phyloP scores from a whole-genome alignment of 1,284 basidiomycete species.

The Marasmius tenuissimus region DNA sequence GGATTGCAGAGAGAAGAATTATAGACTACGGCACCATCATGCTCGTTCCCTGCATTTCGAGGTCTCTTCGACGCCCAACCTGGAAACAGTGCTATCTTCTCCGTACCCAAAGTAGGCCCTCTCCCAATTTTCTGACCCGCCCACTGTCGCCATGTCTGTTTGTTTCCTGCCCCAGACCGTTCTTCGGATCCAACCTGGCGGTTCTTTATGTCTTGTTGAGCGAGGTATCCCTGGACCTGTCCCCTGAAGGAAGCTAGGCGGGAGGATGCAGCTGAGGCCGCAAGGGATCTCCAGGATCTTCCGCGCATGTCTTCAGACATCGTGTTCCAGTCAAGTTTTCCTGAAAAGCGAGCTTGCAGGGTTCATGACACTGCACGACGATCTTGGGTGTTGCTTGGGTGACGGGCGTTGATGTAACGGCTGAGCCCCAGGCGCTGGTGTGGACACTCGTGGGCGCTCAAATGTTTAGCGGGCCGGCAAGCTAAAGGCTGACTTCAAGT shows the following conservation, averaged over 20 bases:
- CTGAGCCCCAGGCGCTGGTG: too few relatives aligned
- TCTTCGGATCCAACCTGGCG: conserved; percentile 11
- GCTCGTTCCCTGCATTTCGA: conserved; percentile 13
- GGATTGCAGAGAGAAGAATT: not conserved
- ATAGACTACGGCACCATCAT: conserved; percentile 23
- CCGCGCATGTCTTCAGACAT: conserved; percentile 37
- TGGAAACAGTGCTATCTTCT: conserved; percentile 48
- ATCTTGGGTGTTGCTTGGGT: too few relatives aligned
- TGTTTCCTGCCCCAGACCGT: conserved; percentile 9
- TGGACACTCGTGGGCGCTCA: too few relatives aligned
- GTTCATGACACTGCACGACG: too few relatives aligned
- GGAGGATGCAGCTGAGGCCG: conserved; percentile 27
- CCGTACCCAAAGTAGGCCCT: conserved; percentile 24
- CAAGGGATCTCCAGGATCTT: conserved; percentile 28
- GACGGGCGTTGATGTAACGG: too few relatives aligned
- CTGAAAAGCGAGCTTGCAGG: not conserved
- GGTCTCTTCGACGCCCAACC: conserved; percentile 50
- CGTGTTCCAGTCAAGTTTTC: conserved; percentile 6
- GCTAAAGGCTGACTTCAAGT: too few relatives aligned
- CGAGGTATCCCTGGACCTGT: conserved; percentile 23
- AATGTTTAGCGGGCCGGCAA: too few relatives aligned
- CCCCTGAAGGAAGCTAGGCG: conserved; percentile 29
- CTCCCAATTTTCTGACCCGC: conserved; percentile 43
- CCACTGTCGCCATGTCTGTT: conserved; percentile 43
- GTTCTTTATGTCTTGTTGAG: conserved; percentile 20